Conservation (phyloP, 2,329 filamentous ascomycete genomes). For the Fusarium coffeatum region DNA sequence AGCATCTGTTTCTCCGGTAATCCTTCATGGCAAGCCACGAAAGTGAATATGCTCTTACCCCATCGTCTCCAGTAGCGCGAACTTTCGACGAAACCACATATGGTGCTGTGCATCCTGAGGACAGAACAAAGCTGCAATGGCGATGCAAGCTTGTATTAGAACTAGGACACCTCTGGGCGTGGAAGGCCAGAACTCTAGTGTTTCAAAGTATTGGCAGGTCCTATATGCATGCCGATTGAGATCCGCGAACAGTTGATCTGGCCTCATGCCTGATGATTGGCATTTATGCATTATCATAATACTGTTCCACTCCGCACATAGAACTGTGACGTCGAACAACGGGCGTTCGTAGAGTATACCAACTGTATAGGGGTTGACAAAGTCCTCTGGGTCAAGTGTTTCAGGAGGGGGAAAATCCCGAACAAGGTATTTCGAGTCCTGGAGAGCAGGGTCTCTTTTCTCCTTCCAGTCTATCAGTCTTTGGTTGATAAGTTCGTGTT, state of each 20-base stretch:
- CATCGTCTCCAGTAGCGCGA: conserved; percentile 80
- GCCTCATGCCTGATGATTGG: conserved; percentile 71
- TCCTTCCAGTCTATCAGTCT: conserved; percentile 63
- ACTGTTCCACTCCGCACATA: conserved; percentile 81
- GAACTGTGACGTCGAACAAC: conserved; percentile 78
- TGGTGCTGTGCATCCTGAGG: conserved; percentile 77
- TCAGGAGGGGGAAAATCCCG: conserved; percentile 68
- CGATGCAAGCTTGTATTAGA: conserved; percentile 79
- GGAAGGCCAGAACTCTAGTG: conserved; percentile 77
- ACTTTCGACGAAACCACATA: conserved; percentile 83
- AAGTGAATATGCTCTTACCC: conserved; percentile 68
- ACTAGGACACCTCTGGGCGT: conserved; percentile 78
- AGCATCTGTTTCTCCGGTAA: neutral
- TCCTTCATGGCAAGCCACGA: neutral
- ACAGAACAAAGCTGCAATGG: conserved; percentile 82
- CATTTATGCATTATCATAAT: conserved; percentile 84
- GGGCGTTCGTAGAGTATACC: conserved; percentile 77
- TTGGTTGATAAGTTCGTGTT: conserved; percentile 67
- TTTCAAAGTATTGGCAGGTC: conserved; percentile 83
- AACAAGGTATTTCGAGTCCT: conserved; percentile 71
- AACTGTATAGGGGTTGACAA: conserved; percentile 78
- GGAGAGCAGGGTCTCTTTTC: conserved; percentile 70
- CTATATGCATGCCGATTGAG: conserved; percentile 72
- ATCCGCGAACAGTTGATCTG: conserved; percentile 63
- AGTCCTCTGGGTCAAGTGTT: conserved; percentile 68